A percentile compares a stretch with the other conserved stretches of the same genome.
Evolutionary conservation across 257 asterid genomes (phyloP).

Genomic region (Rehmannia glutinosa): DNA sequence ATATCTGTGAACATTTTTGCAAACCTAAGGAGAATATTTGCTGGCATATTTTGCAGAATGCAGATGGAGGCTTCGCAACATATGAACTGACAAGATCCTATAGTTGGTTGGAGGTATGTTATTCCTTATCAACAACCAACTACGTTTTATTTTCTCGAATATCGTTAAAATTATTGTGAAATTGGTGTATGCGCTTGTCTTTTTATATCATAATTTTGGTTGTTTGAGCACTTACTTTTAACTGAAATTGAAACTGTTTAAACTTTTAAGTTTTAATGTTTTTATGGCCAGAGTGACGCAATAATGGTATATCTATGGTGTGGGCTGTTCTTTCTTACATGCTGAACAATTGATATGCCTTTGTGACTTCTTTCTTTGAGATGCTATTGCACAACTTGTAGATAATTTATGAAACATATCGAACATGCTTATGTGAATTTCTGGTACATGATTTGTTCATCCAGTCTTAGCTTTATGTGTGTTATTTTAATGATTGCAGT

Average conservation of each 20-base stretch:
- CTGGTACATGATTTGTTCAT: conserved; percentile 5
- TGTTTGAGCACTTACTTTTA: background rate
- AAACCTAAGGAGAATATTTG: conserved; percentile 28
- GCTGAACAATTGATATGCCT: background rate
- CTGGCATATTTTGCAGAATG: conserved; percentile 56
- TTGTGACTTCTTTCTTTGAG: background rate
- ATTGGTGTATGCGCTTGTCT: background rate
- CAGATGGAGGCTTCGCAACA: conserved; percentile 88
- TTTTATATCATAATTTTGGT: background rate
- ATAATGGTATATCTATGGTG: conserved; percentile 1
- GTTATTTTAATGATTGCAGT: background rate
- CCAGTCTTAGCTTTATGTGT: background rate
- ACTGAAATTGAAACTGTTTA: background rate
- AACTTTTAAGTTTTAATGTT: background rate
- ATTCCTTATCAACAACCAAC: conserved; percentile 9
- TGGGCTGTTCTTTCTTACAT: background rate
- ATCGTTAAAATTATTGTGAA: background rate
- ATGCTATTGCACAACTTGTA: background rate
- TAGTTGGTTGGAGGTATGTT: conserved; percentile 93
- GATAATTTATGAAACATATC: conserved; percentile 1
- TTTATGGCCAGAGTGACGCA: conserved; percentile 7
- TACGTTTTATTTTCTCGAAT: conserved; percentile 1
- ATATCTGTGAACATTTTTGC: background rate
- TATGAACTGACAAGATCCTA: conserved; percentile 98
- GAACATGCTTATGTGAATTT: conserved; percentile 14